These are phyloP conservation scores for Trypanosoma avium DNA, from an alignment of 208 protist genomes.

Conservation along the genomic window DNA sequence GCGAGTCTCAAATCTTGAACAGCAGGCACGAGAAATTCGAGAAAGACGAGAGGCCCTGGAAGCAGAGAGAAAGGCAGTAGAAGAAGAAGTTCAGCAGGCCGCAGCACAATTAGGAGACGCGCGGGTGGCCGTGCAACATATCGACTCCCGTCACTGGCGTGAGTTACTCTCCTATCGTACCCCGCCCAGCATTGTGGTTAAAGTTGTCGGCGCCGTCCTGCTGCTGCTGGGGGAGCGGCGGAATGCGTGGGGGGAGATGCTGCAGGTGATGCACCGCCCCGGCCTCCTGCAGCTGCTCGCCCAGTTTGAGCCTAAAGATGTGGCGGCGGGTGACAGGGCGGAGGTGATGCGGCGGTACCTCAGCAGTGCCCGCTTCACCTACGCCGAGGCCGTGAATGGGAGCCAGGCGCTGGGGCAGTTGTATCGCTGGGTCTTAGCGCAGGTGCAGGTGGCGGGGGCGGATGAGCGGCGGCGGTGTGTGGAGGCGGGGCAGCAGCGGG, in stretches of 20 bases:
- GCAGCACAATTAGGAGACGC: conserved; percentile 39
- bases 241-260: conserved; percentile 44
- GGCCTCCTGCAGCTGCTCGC: conserved; percentile 46
- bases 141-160: conserved; percentile 42
- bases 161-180: conserved; percentile 72
- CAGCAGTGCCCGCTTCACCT: conserved; percentile 41
- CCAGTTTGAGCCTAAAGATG: conserved; percentile 34
- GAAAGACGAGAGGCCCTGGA: conserved; percentile 27
- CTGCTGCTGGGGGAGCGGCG: conserved; percentile 42
- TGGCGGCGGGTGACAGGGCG: conserved; percentile 21
- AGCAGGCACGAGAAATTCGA: conserved; percentile 20
- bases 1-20: background rate
- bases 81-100: conserved; percentile 24
- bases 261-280: conserved; percentile 33
- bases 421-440: conserved; percentile 57
- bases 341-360: conserved; percentile 39
- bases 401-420: conserved; percentile 54
- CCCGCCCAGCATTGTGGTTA: conserved; percentile 61
- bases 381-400: conserved; percentile 51
- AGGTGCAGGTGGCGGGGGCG: conserved; percentile 40
- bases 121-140: conserved; percentile 40
- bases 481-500: too few relatives aligned
- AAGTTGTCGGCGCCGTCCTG: conserved; percentile 67
- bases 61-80: conserved; percentile 19
- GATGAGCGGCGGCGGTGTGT: too few relatives aligned